A percentile compares a stretch with the other conserved stretches of the same genome.
phyloP scores from a whole-genome alignment of 129 eudicot genomes.

The Helianthus annuus region DNA sequence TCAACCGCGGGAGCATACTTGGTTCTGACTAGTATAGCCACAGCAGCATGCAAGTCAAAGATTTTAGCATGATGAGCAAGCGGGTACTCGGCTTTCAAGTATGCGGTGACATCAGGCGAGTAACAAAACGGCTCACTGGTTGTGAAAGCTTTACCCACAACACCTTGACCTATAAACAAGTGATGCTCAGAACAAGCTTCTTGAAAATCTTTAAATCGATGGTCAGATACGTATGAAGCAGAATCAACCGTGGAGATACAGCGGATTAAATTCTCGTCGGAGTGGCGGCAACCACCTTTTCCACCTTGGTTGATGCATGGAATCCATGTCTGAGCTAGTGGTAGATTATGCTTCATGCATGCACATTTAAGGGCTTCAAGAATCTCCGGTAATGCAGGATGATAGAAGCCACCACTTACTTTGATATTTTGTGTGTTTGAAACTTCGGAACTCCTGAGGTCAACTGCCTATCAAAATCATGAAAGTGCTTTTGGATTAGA shows the following conservation, averaged over 20 bases:
- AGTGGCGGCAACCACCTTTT: slow-evolving; percentile 69
- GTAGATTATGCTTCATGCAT: slow-evolving; percentile 68
- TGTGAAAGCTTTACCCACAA: slow-evolving; percentile 71
- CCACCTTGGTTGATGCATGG: slow-evolving; percentile 84
- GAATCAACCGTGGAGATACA: slow-evolving; percentile 81
- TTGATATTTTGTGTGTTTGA: slow-evolving; percentile 43
- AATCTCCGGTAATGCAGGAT: slow-evolving; percentile 80
- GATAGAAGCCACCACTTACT: slow-evolving; percentile 55
- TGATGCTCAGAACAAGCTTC: slow-evolving; percentile 96
- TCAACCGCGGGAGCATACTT: slow-evolving; percentile 53
- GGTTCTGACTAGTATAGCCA: slow-evolving; percentile 83
- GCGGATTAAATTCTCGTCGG: slow-evolving; percentile 57
- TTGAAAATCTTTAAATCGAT: slow-evolving; percentile 53
- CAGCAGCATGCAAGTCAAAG: slow-evolving; percentile 76
- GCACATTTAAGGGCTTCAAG: slow-evolving; percentile 57
- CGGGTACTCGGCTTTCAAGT: slow-evolving; percentile 76
- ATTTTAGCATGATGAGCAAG: slow-evolving; percentile 84
- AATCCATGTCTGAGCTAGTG: slow-evolving; percentile 95
- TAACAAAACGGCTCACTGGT: slow-evolving; percentile 67
- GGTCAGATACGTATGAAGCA: slow-evolving; percentile 63
- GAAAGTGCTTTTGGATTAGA: slow-evolving; percentile 11
- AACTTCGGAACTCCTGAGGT: slow-evolving; percentile 67
- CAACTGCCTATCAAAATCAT: slow-evolving; percentile 62
- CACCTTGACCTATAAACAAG: slow-evolving; percentile 82
- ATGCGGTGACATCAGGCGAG: slow-evolving; percentile 61